These are phyloP conservation scores for Helichrysum umbraculigerum DNA, from an alignment of 129 eudicot genomes.

Conservation along the genomic window DNA sequence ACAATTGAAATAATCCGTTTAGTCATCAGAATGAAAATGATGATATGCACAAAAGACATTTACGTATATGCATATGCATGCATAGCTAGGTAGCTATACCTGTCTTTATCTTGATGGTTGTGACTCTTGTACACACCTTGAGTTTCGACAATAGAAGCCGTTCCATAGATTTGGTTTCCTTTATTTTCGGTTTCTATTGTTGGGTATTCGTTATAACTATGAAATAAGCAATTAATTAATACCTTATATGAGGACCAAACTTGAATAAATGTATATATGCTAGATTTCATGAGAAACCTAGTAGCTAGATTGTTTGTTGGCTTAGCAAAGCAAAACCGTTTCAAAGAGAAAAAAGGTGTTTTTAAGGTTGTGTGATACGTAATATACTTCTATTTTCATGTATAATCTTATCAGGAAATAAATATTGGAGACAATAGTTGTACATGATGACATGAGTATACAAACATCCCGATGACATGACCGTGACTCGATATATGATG, in stretches of 20 bases:
- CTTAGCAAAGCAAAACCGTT: not conserved
- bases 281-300: too few species aligned
- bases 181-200: not conserved
- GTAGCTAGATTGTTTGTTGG: not conserved
- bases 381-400: not conserved
- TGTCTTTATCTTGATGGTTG: conserved; percentile 22
- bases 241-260: not conserved
- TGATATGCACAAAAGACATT: not conserved
- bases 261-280: too few species aligned
- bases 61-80: not conserved
- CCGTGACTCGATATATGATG: too few species aligned
- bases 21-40: not conserved
- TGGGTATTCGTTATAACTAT: not conserved
- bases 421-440: not conserved
- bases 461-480: not conserved
- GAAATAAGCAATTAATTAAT: not conserved
- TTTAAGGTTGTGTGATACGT: conserved; percentile 1
- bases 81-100: conserved; percentile 19
- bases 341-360: not conserved
- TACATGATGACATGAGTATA: not conserved
- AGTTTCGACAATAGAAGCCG: conserved; percentile 5
- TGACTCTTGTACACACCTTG: conserved; percentile 41
- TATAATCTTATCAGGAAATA: not conserved
- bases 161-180: conserved; percentile 1
- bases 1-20: not conserved